These are phyloP conservation scores for Nothophytophthora sp. DNA, from an alignment of 352 stramenopile genomes.

Conservation along the genomic window DNA sequence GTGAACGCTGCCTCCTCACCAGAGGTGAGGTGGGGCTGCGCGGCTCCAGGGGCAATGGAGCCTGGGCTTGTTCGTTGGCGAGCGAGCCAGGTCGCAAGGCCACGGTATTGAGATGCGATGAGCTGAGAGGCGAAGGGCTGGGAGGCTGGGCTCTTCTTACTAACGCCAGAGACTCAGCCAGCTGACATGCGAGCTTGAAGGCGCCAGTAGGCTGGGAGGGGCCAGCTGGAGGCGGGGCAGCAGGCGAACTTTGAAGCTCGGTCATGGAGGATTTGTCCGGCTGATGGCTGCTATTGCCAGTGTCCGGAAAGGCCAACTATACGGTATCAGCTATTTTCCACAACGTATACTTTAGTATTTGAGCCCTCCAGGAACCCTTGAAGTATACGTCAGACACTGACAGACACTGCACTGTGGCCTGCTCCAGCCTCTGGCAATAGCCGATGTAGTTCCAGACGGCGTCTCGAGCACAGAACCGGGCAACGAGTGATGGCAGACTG, in stretches of 20 bases:
- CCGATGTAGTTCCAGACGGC: background rate
- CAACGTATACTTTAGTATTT: too few relatives aligned
- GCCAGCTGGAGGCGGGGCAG: slow-evolving; percentile 25
- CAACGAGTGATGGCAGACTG: slow-evolving; percentile 20
- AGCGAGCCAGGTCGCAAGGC: too few relatives aligned
- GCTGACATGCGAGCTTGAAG: slow-evolving; percentile 23
- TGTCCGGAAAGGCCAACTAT: background rate
- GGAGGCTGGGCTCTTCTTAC: too few relatives aligned
- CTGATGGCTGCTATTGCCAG: background rate
- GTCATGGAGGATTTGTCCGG: slow-evolving; percentile 19
- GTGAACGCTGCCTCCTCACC: too few relatives aligned
- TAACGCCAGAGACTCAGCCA: background rate
- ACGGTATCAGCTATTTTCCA: background rate
- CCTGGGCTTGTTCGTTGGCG: too few relatives aligned
- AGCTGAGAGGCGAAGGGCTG: too few relatives aligned
- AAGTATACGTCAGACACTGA: slow-evolving; percentile 1
- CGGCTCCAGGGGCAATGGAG: too few relatives aligned
- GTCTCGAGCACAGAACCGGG: slow-evolving; percentile 1
- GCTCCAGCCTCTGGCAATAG: background rate
- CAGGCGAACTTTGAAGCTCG: slow-evolving; percentile 9
- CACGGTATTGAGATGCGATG: too few relatives aligned
- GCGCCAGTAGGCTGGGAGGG: slow-evolving; percentile 10
- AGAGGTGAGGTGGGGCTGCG: too few relatives aligned
- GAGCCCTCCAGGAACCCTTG: too few relatives aligned
- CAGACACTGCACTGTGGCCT: slow-evolving; percentile 1